Evolutionary conservation across 176 grass and related monocot species (phyloP), one percentile per base, ranked within the genome.

Genomic region (Aegilops sharonensis): DNA sequence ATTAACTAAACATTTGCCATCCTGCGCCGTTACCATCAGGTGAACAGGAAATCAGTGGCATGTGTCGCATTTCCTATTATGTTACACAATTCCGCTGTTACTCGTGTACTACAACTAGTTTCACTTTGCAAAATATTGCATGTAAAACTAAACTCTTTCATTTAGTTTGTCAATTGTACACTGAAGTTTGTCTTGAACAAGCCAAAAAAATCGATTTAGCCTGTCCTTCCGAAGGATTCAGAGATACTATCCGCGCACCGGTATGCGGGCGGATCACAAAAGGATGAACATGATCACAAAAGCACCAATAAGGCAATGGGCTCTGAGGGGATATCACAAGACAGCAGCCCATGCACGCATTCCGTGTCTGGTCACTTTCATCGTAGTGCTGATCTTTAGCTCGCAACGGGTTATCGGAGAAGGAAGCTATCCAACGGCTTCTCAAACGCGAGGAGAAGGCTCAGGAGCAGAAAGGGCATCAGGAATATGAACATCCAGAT

Each of bases 401-500:
- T 79, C 10, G 75, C 5, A 14, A 64, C 39, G 11, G 31, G 42
- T 47, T 85, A 62, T 69, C 83, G 83, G 68, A 83, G 83, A 75
- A 93, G 74, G 31, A 91, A 74, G 37, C 59, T 77, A 7, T 90
- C 78, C 75, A 86, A 68, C 25, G 85, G 81, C 76, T 85, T 93
- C 47, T 90, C 91, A 64, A 89, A 88, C 21, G 88, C 78, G 45
- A 87, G 64, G 72, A 91, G 82, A 80, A 94, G 11, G 34, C 83
- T 91, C 63, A 91, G 23, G 81, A 91, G 12, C 30, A 94, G 79
- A 54, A 93, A 88, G 30, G 89, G 92, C 83, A 91, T 64, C 29
- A 89, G 56, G 66, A 91, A 88, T 45, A 91, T 23, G 54, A 88
- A 56, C 83, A 93, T 86, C 89, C 92, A 93, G 60, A 89, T 86